Evolutionary conservation across 192 early-diverging fungal genomes (phyloP), one percentile per base, ranked within the genome.

Genomic region (Entomortierella parvispora): DNA sequence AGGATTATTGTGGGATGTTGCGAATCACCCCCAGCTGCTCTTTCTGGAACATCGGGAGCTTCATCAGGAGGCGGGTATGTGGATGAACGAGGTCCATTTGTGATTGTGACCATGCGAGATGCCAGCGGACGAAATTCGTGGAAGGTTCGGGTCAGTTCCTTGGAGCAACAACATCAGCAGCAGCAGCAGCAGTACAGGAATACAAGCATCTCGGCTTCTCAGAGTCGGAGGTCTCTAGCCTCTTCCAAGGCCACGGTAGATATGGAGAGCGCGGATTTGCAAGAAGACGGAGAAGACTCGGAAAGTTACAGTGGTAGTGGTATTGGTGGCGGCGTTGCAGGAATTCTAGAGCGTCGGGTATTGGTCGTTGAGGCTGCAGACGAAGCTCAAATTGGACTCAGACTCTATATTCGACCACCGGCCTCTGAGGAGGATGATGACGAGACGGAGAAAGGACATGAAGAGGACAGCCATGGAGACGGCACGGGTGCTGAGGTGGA

Each of bases 101-200:
- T 92, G 44, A 81, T 87, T 3, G 57, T 89, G 1, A 81, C 91
- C 1, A 65, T 93, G 54, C 83, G 93, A 44, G 91, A 94, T 60
- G 77, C 87, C 9, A 89, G 81, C 20, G 93, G 93, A 25, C 89
- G 85, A 64, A 91, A 90, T 64, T 86, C 88, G 0, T 94, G 91
- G 91, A 82, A 83, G 31, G 71, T 83, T 22, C 74, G 79, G 37
- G 76, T 90, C 20, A 37, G 42, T 50, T 58, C 65, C 9, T 20
- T 32, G 23, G 32, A 49, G 22, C 26, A 45, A 37, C 31, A 62
- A 49, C 46, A n/a, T 9, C 0, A 47, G 26, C 59, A 62, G 33
- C 29, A 33, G 32, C 18, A 60, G 42, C 34, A 10, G 20, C 32
- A 14, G 55, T 46, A n/a, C 40, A 57, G 23, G 53, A 54, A 18